Evolutionary conservation across 495 filamentous ascomycete genomes (phyloP).

Genomic region (Trichoderma erinaceum): DNA sequence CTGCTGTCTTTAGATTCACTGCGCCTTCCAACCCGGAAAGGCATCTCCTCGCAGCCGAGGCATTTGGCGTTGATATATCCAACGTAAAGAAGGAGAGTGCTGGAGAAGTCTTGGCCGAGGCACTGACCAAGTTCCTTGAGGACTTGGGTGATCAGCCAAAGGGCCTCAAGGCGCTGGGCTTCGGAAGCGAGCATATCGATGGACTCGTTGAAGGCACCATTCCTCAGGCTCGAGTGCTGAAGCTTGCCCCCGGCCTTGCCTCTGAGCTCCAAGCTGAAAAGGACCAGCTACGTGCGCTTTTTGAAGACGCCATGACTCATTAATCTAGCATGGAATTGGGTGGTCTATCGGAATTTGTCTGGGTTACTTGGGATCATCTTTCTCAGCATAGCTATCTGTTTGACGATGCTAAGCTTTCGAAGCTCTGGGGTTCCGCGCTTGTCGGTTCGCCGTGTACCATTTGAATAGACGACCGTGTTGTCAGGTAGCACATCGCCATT

Average conservation of each 20-base stretch:
- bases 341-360: slow-evolving; percentile 45
- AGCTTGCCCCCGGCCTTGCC: slow-evolving; percentile 79
- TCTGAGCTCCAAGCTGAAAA: slow-evolving; percentile 60
- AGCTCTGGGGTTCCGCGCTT: slow-evolving; percentile 47
- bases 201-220: slow-evolving; percentile 87
- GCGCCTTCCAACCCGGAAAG: slow-evolving; percentile 84
- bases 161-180: slow-evolving; percentile 79
- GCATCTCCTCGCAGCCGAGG: slow-evolving; percentile 82
- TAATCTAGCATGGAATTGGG: slow-evolving; percentile 19
- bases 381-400: slow-evolving; percentile 58
- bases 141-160: slow-evolving; percentile 84
- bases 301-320: slow-evolving; percentile 45
- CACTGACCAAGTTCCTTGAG: slow-evolving; percentile 69
- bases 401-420: slow-evolving; percentile 49
- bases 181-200: slow-evolving; percentile 65
- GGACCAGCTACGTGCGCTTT: slow-evolving; percentile 44
- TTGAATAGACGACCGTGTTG: slow-evolving; percentile 60
- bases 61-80: slow-evolving; percentile 81
- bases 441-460: slow-evolving; percentile 51
- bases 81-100: slow-evolving; percentile 81
- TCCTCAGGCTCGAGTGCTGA: slow-evolving; percentile 82
- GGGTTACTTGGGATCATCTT: slow-evolving; percentile 58
- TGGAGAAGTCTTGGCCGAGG: slow-evolving; percentile 78
- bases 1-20: slow-evolving; percentile 90
- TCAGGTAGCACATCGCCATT: slow-evolving; percentile 54